Evolutionary conservation across 345 rosid genomes (phyloP).

Genomic region (Mangifera indica): DNA sequence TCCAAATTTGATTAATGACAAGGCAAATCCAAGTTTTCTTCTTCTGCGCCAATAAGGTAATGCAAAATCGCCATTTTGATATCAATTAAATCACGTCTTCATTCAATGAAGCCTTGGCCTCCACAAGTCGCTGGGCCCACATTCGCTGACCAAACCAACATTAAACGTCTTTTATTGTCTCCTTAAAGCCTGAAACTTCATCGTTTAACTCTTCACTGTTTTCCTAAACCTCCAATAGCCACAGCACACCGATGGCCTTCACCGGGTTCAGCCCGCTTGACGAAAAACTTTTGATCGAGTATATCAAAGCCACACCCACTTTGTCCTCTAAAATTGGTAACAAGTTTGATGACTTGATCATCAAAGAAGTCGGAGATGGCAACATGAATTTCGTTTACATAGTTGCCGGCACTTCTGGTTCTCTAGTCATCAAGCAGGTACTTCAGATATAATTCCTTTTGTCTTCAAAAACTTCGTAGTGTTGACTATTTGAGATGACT

Average conservation of each 20-base stretch:
- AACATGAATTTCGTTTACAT: slow-evolving; percentile 90
- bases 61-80: too few species aligned
- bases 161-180: not conserved
- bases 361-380: slow-evolving; percentile 96
- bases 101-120: slow-evolving; percentile 21
- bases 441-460: too few species aligned
- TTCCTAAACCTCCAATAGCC: not conserved
- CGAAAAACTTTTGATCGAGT: slow-evolving; percentile 70
- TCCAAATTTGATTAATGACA: too few species aligned
- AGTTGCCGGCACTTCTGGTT: slow-evolving; percentile 57
- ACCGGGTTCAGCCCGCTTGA: slow-evolving; percentile 66
- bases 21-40: too few species aligned
- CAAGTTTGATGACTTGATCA: slow-evolving; percentile 55
- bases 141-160: not conserved
- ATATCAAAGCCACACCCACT: slow-evolving; percentile 70
- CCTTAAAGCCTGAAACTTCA: not conserved
- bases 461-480: not conserved
- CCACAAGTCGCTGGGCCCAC: not conserved
- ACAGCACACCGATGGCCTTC: slow-evolving; percentile 44
- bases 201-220: too few species aligned
- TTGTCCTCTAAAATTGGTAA: slow-evolving; percentile 60
- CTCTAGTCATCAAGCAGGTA: slow-evolving; percentile 87
- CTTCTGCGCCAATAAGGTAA: too few species aligned
- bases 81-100: slow-evolving; percentile 1
- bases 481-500: not conserved